phyloP scores from a whole-genome alignment of 2,329 filamentous ascomycete genomes.

The Colletotrichum falcatum region DNA sequence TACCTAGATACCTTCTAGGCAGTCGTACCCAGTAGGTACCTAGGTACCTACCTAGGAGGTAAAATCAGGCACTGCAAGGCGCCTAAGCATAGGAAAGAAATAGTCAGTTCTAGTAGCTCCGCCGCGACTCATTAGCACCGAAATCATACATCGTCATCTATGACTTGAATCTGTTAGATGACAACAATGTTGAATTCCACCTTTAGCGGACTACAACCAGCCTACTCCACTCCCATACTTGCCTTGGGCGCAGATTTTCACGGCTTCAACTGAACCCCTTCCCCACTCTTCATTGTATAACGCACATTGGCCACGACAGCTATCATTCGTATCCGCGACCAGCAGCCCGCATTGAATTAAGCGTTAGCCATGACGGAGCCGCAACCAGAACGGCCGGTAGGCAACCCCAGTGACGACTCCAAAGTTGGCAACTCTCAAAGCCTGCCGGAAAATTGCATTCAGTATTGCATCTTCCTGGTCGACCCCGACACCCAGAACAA shows the following conservation, averaged over 20 bases:
- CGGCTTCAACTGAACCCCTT: background rate
- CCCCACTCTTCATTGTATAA: background rate
- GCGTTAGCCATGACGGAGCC: background rate
- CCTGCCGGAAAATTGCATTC: conserved; percentile 85
- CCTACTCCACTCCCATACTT: background rate
- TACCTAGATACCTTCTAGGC: too few species aligned
- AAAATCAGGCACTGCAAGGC: too few species aligned
- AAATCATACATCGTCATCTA: background rate
- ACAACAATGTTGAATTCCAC: too few species aligned
- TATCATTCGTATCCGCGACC: background rate
- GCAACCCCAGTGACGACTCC: background rate
- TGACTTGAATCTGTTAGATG: background rate
- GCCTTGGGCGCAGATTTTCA: background rate
- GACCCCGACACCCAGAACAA: conserved; percentile 57
- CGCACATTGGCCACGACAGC: background rate
- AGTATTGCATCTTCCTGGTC: conserved; percentile 84
- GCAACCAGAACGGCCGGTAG: background rate
- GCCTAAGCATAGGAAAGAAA: background rate
- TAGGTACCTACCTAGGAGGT: background rate
- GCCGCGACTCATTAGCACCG: background rate
- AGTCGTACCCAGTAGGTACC: background rate
- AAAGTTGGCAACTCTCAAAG: conserved; percentile 46
- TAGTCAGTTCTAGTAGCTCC: background rate
- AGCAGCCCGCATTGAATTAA: too few species aligned
- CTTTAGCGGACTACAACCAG: too few species aligned